phyloP scores from a whole-genome alignment of 2,329 filamentous ascomycete species.

The Bertia moriformis region DNA sequence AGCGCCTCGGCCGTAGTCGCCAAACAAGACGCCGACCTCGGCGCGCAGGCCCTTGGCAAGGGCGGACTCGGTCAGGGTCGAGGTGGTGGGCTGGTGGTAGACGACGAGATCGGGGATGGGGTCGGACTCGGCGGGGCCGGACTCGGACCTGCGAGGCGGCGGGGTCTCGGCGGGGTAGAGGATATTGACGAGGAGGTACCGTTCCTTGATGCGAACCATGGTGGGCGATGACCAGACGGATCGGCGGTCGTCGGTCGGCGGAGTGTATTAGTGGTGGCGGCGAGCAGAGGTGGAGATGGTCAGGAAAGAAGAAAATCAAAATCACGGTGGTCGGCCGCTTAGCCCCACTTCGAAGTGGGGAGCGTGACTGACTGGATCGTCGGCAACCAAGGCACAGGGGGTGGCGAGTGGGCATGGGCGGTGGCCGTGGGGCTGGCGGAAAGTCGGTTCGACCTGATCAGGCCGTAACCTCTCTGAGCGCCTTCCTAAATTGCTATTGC shows the following conservation, averaged over 20 bases:
- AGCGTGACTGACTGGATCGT: no score
- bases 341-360: no score
- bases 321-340: background rate
- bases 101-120: conserved; percentile 50
- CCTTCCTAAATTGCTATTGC: no score
- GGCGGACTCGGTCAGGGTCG: conserved; percentile 49
- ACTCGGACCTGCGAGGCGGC: conserved; percentile 11
- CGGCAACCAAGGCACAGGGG: no score
- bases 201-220: conserved; percentile 94
- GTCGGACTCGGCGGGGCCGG: no score
- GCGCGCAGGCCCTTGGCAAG: conserved; percentile 58
- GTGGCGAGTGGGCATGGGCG: no score
- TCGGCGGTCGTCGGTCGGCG: no score
- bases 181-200: conserved; percentile 89
- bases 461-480: no score
- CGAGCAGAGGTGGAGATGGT: background rate
- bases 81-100: conserved; percentile 66
- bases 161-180: conserved; percentile 57
- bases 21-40: conserved; percentile 61
- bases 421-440: no score
- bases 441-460: no score
- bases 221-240: no score
- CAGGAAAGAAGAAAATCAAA: background rate
- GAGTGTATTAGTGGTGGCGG: background rate
- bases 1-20: conserved; percentile 74